Percentiles rank a stretch among this genome's conserved stretches.
These are phyloP conservation scores for Thymus mandschuricus DNA, from an alignment of 257 asterid species.

Conservation along the genomic window DNA sequence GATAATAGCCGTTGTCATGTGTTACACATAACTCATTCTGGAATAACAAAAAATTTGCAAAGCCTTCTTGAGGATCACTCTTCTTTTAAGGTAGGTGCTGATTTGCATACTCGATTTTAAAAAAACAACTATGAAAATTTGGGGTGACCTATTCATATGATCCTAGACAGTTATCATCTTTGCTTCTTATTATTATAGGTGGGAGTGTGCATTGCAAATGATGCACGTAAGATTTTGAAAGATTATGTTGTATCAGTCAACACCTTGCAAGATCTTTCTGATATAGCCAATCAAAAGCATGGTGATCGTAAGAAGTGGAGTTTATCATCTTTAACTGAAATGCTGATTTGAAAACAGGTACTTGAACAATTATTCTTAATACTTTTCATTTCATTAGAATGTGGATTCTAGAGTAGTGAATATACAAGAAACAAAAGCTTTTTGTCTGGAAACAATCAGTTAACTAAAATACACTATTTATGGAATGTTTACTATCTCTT, in stretches of 20 bases:
- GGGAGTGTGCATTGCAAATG: slow-evolving; percentile 73
- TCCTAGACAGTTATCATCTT: slow-evolving; percentile 4
- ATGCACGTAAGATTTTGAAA: slow-evolving; percentile 55
- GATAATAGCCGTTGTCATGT: slow-evolving; percentile 66
- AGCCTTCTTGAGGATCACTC: slow-evolving; percentile 72
- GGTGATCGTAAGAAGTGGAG: slow-evolving; percentile 77
- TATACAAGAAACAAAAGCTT: too few relatives aligned
- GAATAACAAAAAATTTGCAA: slow-evolving; percentile 67
- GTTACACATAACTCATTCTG: slow-evolving; percentile 77
- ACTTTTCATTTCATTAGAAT: slow-evolving; percentile 6
- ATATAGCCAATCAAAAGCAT: slow-evolving; percentile 71
- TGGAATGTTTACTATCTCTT: too few relatives aligned
- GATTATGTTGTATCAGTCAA: slow-evolving; percentile 68
- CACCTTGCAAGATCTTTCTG: slow-evolving; percentile 65
- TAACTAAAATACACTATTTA: too few relatives aligned
- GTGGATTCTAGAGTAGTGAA: too few relatives aligned
- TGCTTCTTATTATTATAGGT: slow-evolving; percentile 54
- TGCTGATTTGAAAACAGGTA: slow-evolving; percentile 76
- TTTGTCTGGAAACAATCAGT: too few relatives aligned
- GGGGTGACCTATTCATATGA: slow-evolving; percentile 5
- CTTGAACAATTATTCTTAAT: slow-evolving; percentile 26
- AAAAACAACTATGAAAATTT: slow-evolving; percentile 22
- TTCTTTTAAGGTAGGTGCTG: slow-evolving; percentile 77
- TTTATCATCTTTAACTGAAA: slow-evolving; percentile 72
- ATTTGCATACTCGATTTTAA: slow-evolving; percentile 13